phyloP scores from a whole-genome alignment of 331 rosid species.

The Spiraea crenata region DNA sequence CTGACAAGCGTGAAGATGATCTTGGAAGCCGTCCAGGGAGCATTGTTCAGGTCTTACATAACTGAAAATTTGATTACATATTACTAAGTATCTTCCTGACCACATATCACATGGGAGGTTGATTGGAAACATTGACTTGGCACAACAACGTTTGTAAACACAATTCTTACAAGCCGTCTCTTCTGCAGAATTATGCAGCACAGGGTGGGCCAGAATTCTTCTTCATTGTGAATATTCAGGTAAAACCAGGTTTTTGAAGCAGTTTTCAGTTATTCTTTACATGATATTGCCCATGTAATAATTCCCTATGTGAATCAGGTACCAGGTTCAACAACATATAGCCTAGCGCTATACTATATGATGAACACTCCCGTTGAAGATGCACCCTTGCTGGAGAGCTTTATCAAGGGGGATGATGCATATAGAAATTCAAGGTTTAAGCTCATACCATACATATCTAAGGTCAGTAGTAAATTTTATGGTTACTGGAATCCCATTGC shows the following conservation, averaged over 20 bases:
- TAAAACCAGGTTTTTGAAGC: not conserved
- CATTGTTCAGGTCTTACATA: conserved; percentile 38
- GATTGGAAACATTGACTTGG: conserved; percentile 1
- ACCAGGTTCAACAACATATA: conserved; percentile 43
- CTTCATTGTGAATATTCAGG: conserved; percentile 41
- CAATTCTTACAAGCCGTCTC: conserved; percentile 20
- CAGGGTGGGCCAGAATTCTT: conserved; percentile 35
- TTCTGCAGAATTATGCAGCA: conserved; percentile 35
- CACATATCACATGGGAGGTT: not conserved
- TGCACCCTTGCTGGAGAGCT: conserved; percentile 36
- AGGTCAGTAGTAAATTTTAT: conserved; percentile 27
- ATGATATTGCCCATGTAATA: not conserved
- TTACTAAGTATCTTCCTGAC: not conserved
- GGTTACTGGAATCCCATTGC: not conserved
- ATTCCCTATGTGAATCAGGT: conserved; percentile 21
- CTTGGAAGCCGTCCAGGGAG: conserved; percentile 45
- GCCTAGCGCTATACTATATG: conserved; percentile 38
- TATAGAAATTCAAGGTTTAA: conserved; percentile 44
- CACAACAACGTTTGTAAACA: not conserved
- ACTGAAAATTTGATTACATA: not conserved
- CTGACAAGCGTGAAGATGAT: conserved; percentile 52
- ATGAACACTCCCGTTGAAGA: conserved; percentile 39
- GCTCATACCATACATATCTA: conserved; percentile 43
- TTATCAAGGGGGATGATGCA: conserved; percentile 42
- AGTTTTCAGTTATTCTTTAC: not conserved